Percentiles rank a stretch among this genome's conserved stretches.
Conservation (phyloP, 2,329 filamentous ascomycete genomes). For the Sporothrix humicola region DNA sequence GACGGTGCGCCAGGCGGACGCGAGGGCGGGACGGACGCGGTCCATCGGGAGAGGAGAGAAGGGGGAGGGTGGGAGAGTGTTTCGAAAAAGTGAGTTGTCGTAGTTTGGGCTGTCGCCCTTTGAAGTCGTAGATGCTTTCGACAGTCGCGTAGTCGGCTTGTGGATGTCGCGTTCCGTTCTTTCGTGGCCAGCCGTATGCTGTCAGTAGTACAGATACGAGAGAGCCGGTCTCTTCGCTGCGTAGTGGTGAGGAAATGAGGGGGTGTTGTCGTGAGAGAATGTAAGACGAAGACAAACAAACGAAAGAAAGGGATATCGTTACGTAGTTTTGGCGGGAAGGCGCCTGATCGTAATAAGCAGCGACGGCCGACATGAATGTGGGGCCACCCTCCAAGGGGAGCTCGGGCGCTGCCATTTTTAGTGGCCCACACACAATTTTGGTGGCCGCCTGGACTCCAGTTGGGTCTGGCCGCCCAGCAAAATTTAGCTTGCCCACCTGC, state of each 20-base stretch:
- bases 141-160: not conserved
- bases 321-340: slow-evolving; percentile 9
- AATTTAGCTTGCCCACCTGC: not conserved
- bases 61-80: not conserved
- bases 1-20: slow-evolving; percentile 14
- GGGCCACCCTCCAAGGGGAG: not conserved
- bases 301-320: not conserved
- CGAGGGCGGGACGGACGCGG: not conserved
- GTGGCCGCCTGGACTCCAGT: not conserved
- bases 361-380: not conserved
- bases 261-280: not conserved
- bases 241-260: not conserved
- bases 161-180: not conserved
- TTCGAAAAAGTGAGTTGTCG: not conserved
- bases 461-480: not conserved
- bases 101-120: not conserved
- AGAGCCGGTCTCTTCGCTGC: slow-evolving; percentile 15
- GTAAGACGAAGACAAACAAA: not conserved
- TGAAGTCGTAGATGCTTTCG: not conserved
- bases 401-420: slow-evolving; percentile 17
- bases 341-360: slow-evolving; percentile 22
- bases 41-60: slow-evolving; percentile 1
- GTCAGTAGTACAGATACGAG: not conserved
- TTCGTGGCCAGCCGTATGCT: not conserved
- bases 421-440: not conserved